Evolutionary conservation across 2,329 filamentous ascomycete species (phyloP).

Genomic region (Mollisiaceae sp.): DNA sequence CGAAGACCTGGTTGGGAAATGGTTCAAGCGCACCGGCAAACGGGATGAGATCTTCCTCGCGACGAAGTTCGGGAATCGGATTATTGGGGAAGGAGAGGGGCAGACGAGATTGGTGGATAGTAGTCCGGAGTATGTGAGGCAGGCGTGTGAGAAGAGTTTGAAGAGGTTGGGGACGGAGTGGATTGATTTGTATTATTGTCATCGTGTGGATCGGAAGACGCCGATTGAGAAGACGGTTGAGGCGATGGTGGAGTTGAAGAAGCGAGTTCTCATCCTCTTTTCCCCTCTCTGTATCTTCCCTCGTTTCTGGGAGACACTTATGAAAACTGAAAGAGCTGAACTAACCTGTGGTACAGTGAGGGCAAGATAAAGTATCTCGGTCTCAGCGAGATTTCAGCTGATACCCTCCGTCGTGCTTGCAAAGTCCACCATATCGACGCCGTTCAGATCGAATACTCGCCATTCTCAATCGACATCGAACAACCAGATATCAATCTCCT

Average conservation of each 20-base stretch:
- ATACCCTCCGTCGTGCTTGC: conserved; percentile 56
- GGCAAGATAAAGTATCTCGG: conserved; percentile 64
- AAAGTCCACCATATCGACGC: conserved; percentile 55
- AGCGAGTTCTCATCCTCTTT: conserved; percentile 11
- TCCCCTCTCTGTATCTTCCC: too few species aligned
- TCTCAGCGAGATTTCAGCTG: conserved; percentile 55
- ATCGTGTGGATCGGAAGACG: conserved; percentile 47
- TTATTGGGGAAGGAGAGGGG: not conserved
- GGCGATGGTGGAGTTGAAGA: conserved; percentile 48
- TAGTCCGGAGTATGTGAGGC: conserved; percentile 48
- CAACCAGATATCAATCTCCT: conserved; percentile 51
- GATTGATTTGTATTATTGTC: conserved; percentile 47
- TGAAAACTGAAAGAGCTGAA: not conserved
- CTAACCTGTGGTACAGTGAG: conserved; percentile 38
- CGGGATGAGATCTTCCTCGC: conserved; percentile 56
- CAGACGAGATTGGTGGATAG: conserved; percentile 38
- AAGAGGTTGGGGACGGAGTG: conserved; percentile 47
- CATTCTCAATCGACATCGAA: conserved; percentile 63
- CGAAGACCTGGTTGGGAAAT: conserved; percentile 32
- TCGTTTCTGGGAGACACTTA: not conserved
- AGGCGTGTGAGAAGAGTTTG: conserved; percentile 49
- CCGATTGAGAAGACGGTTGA: conserved; percentile 52
- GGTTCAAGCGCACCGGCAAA: conserved; percentile 49
- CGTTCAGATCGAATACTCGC: conserved; percentile 59
- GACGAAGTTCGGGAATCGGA: conserved; percentile 53